phyloP scores from a whole-genome alignment of 805 yeast genomes.

The Candida ulmi region DNA sequence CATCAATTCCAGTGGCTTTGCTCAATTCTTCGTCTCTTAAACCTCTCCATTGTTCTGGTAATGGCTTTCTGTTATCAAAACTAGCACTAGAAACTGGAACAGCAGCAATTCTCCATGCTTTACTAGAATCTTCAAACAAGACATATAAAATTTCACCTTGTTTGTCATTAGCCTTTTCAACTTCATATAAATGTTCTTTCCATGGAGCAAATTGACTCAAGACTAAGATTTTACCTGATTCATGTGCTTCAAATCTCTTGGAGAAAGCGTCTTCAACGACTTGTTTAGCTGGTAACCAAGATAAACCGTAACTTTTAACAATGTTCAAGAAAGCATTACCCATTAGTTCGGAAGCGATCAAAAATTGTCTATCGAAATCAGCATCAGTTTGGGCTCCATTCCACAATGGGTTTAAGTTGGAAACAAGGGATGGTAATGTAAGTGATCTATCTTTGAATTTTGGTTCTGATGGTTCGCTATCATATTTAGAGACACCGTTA shows the following conservation, averaged over 20 bases:
- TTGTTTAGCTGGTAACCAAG: constrained; percentile 88
- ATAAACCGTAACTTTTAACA: constrained; percentile 65
- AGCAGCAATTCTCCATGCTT: constrained; percentile 83
- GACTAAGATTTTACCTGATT: constrained; percentile 67
- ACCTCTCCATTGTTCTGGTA: constrained; percentile 95
- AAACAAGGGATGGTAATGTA: constrained; percentile 71
- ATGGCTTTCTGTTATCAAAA: constrained; percentile 78
- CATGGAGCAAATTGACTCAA: constrained; percentile 83
- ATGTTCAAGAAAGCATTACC: constrained; percentile 71
- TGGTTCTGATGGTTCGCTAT: constrained; percentile 43
- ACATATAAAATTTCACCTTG: constrained; percentile 65
- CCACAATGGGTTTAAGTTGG: constrained; percentile 85
- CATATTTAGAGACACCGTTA: constrained; percentile 79
- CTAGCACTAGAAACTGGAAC: constrained; percentile 77
- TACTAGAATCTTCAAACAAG: constrained; percentile 68
- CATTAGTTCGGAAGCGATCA: constrained; percentile 72
- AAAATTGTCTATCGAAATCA: constrained; percentile 61
- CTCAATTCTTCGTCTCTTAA: constrained; percentile 81
- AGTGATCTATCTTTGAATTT: constrained; percentile 69
- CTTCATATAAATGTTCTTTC: constrained; percentile 83
- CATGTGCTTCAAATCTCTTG: constrained; percentile 51
- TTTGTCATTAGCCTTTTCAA: constrained; percentile 57
- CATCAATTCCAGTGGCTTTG: constrained; percentile 71
- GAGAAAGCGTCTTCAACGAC: constrained; percentile 69
- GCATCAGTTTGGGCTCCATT: constrained; percentile 60